Evolutionary conservation across 495 filamentous ascomycete genomes (phyloP), one percentile per base, ranked within the genome.

Genomic region (Trichocladium uniseriatum): DNA sequence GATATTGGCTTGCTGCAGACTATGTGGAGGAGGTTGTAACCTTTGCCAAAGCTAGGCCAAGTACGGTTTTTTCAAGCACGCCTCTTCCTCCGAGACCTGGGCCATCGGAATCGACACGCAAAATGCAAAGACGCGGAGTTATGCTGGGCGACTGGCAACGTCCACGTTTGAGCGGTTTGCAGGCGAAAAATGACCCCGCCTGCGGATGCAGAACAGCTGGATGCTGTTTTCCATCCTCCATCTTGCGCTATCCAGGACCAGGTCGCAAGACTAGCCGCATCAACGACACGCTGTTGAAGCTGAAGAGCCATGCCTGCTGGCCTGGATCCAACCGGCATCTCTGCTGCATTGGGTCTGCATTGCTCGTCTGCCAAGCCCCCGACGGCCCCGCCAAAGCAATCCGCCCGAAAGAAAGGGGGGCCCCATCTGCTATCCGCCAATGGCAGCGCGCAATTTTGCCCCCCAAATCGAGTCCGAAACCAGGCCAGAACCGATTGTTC

Each of bases 381-480:
- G 43, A 43, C 31, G 38, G 34, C 18, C 52, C 46, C 45, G 42
- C 40, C 39, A 49, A 24, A 21, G 46, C 40, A 51, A 45, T 37
- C 34, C 34, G 32, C 43, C 31, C 42, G 35, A 34, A 48, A 31
- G 38, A 20, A 27, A 47, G 37, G 46, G 21, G 38, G 34, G 39
- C 31, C 29, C 34, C 29, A 31, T 35, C 36, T 32, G 37, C 46
- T 19, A 38, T 20, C 45, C 14, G 20, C 61, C 56, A 59, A 60
- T 64, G 31, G 39, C 24, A 52, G 34, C 13, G 36, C 21, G 38
- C 24, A 7, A 13, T 19, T n/a, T 5, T 32, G 37, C 16, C 16
- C 54, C 57, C 47, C 43, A 51, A 55, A 47, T 45, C 58, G 50
- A 55, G 57, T 62, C 57, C 59, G 62, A 62, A 62, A 58, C 53